These are phyloP conservation scores for Stachybotrys chlorohalonatus DNA, from an alignment of 2,329 filamentous ascomycete genomes.

Conservation along the genomic window DNA sequence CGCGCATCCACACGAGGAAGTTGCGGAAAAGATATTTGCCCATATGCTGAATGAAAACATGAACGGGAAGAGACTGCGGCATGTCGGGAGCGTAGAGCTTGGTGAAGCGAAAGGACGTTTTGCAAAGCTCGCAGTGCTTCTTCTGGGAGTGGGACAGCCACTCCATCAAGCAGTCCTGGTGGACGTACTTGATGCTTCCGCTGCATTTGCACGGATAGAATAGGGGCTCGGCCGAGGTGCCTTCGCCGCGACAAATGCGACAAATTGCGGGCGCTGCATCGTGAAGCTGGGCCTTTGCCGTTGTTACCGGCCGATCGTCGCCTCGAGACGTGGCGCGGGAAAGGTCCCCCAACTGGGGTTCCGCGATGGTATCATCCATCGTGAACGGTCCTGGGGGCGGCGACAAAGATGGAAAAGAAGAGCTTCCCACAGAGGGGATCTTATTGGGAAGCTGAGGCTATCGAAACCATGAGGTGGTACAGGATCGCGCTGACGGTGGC, in stretches of 20 bases:
- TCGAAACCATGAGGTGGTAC: constrained; percentile 11
- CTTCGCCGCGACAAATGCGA: constrained; percentile 91
- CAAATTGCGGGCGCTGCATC: constrained; percentile 62
- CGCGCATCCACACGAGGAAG: constrained; percentile 69
- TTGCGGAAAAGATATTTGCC: constrained; percentile 63
- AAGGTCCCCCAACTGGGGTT: constrained; percentile 13
- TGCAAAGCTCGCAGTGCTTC: constrained; percentile 99
- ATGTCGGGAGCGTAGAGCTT: constrained; percentile 94
- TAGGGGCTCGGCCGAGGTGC: constrained; percentile 69
- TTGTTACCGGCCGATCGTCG: constrained; percentile 10
- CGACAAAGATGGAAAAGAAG: constrained; percentile 1
- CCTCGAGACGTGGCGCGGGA: constrained; percentile 12
- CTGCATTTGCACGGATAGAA: constrained; percentile 99
- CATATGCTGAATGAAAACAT: constrained; percentile 74
- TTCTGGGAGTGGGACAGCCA: constrained; percentile 98
- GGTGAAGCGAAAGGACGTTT: constrained; percentile 95
- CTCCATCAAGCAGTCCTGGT: constrained; percentile 97
- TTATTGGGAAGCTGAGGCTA: constrained; percentile 10
- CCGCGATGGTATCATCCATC: constrained; percentile 16
- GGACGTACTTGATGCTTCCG: constrained; percentile 96
- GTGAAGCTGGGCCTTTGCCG: constrained; percentile 15
- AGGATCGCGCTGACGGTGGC: constrained; percentile 3
- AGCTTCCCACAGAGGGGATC: constrained; percentile 16
- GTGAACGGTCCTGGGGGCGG: background rate
- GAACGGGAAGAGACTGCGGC: constrained; percentile 72